Base-by-base conservation (phyloP, 805 yeast genomes). In the Cyberlindnera mississippiensis region DNA sequence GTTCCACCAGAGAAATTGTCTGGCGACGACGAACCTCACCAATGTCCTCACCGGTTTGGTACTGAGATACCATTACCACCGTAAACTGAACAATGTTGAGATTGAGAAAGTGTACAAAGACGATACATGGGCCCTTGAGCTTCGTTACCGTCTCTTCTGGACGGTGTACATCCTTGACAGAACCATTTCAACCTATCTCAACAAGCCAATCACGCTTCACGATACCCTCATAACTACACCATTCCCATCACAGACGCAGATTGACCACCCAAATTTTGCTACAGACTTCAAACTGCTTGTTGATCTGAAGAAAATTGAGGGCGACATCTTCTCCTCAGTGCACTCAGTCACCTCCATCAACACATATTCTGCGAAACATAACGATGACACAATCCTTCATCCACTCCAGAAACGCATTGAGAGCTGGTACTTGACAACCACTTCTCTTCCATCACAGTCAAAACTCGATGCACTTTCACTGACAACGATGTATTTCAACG, bases 201-300 rank as follows among this genome's bases (percentile, higher is more conserved):
- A 80, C n/a, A 64, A 78, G 37, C 73, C 76, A 4, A 60, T 77
- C 17, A 67, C 73, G 0, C 62, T 78, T 12, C 68, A 70, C 17
- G 82, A 76, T 43, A 67, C 68, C 37, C 77, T 75, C 41, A 72
- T 76, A 33, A 72, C 73, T 33, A 67, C 71, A 1, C 76, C 74
- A 2, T 43, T 64, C 13, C 78, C 79, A 3, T 57, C 60, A 10
- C 33, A 60, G 67, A 16, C 47, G 67, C 61, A 58, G 14, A 68
- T 64, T 14, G 72, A 68, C 26, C 71, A 66, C 35, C 53, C 57
- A 2, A 68, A 66, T 27, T 69, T 67, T 39, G 46, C 68, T n/a
- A 64, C 65, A 17, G 67, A 72, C 7, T 67, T 71, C 2, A 59
- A 64, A 28, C 60, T 67, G 41, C 64, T 75, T 45, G 69, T 76